Base-by-base conservation (phyloP, 208 protist species). In the Balamuthia mandrillaris region DNA sequence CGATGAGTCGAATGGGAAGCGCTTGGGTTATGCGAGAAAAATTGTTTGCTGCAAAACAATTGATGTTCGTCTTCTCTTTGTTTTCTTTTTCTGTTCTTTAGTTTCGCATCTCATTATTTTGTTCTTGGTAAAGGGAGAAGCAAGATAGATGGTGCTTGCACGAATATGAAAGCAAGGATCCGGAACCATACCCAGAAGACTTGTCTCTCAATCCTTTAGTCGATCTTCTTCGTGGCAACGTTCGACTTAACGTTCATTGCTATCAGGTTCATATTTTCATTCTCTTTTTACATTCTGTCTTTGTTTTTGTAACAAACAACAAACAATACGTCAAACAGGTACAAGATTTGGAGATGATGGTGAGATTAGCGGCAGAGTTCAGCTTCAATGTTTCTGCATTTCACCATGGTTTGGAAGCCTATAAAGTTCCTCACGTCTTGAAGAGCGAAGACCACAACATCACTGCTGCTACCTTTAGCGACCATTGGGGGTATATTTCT, bases 361-460 rank as follows among this genome's bases (percentile, higher is more conserved):
- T 90, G 10, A 44, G 87, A 10, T 45, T 74, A 31, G 39, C 75
- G 27, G 51, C 72, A 9, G 87, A 90, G 44, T 90, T 90, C 66
- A 33, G 56, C 24, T 90, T 86, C 39, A 68, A 72, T 39, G 86
- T 90, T n/a, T 58, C 3, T 18, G 60, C 87, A 41, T 90, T 90
- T 56, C 87, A 90, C 41, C 87, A 90, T 65, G 87, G 60, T 29
- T 29, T 90, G 24, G 87, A 90, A 54, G 87, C 87, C n/a, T 88
- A 81, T 51, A 90, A 85, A 49, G 45, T 90, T 52, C 37, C 87
- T 14, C 58, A 90, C 4, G 61, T 87, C 29, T 61, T 90, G 10
- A 41, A 39, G 45, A n/a, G n/a, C n/a, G n/a, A n/a, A n/a, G 12
- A 10, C 14, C 65, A 87, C 29, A 77, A 88, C 45, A 86, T 90